Evolutionary conservation across 345 rosid species (phyloP), one percentile per base, ranked within the genome.

Genomic region (Aquilaria malaccensis): DNA sequence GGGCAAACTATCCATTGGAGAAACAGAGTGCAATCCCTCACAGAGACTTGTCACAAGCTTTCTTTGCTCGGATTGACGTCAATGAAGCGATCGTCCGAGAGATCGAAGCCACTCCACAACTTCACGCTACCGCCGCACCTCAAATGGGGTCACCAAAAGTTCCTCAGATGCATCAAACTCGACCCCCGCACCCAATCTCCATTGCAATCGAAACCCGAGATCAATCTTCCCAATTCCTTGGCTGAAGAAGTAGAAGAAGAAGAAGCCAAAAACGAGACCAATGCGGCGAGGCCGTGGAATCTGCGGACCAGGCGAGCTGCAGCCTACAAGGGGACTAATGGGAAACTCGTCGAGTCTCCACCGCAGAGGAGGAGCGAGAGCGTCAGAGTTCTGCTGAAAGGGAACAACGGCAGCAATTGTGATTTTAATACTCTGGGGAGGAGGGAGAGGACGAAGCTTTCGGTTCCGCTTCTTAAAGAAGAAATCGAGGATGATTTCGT

Each of bases 401-500:
- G 41, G 56, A 61, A 55, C 53, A 31, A 14, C 6, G 43, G 43
- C 7, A 37, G 7, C 43, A 37, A 37, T 37, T 37, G 43, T 9
- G 43, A 37, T 37, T 37, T 4, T 9, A 37, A 37, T 9, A 3
- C 7, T 4, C 43, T 37, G 30, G 46, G 57, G 37, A 72, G 58
- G 74, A 71, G 73, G 69, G 79, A 69, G 72, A 78, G 73, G 53
- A 53, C 66, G 2, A 79, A 72, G 70, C 76, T 88, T 60, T 62
- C 86, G 29, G 82, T 83, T 71, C 9, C 79, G 32, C 72, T 88
- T 52, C 54, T 73, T n/a, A 79, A 72, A 72, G 81, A 83, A 71
- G 92, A 88, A 74, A 75, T 88, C 55, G 92, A 81, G 67, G 74
- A 76, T 55, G 96, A 88, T 70, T 88, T 81, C 67, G 30, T 66